A percentile compares a stretch with the other conserved stretches of the same genome.
Evolutionary conservation across 345 rosid species (phyloP).

Genomic region (Euclidium syriacum): DNA sequence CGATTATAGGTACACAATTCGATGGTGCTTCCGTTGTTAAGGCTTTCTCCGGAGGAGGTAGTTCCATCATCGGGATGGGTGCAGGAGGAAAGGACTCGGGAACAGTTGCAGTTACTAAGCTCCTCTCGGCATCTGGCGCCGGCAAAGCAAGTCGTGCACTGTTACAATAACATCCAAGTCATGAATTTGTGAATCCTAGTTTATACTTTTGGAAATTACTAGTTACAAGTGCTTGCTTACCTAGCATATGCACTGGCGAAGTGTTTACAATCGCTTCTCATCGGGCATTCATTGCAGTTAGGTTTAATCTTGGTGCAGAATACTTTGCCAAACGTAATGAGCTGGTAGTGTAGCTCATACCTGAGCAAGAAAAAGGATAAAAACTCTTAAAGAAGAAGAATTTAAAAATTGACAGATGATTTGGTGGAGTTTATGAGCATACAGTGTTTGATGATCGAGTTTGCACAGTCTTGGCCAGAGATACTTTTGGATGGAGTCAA

Average conservation of each 20-base stretch:
- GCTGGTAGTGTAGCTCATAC: conserved; percentile 91
- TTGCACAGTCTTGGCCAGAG: conserved; percentile 98
- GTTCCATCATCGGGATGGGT: conserved; percentile 37
- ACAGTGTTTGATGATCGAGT: conserved; percentile 86
- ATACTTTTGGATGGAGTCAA: conserved; percentile 84
- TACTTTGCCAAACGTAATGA: conserved; percentile 98
- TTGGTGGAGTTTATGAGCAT: conserved; percentile 30
- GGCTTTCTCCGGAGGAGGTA: conserved; percentile 39
- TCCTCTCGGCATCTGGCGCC: conserved; percentile 72
- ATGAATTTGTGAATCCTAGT: no score
- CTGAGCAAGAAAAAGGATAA: conserved; percentile 35
- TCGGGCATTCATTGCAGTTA: conserved; percentile 95
- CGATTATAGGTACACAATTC: conserved; percentile 58
- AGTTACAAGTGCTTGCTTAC: conserved; percentile 37
- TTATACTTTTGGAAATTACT: neutral
- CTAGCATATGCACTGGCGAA: conserved; percentile 99
- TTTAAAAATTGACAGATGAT: neutral
- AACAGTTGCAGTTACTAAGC: conserved; percentile 39
- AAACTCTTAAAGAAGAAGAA: neutral
- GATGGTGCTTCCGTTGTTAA: conserved; percentile 14
- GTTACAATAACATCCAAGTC: conserved; percentile 30
- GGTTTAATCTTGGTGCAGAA: conserved; percentile 95
- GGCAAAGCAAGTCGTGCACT: conserved; percentile 93
- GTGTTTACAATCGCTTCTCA: conserved; percentile 96
- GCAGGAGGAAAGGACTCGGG: conserved; percentile 28